These are phyloP conservation scores for Vachellia pachyceras DNA, from an alignment of 306 rosid species.

Conservation along the genomic window DNA sequence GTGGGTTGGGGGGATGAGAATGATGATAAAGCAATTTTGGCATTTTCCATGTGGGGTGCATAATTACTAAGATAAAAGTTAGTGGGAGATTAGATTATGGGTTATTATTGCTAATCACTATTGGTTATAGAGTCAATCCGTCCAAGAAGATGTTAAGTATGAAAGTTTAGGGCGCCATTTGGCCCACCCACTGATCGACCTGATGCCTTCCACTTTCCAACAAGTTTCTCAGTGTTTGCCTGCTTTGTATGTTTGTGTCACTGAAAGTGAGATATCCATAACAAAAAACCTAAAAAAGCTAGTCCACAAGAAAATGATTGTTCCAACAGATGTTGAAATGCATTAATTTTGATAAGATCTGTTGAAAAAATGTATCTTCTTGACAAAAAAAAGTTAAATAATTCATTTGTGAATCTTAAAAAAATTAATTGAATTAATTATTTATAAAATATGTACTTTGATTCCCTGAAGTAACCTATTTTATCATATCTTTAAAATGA, in stretches of 20 bases:
- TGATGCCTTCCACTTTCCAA: not conserved
- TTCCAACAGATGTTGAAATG: too few relatives aligned
- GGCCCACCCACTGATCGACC: not conserved
- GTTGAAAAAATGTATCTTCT: too few relatives aligned
- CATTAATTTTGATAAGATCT: too few relatives aligned
- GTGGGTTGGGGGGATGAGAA: not conserved
- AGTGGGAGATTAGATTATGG: slow-evolving; percentile 10
- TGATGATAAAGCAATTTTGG: not conserved
- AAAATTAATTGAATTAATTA: not conserved
- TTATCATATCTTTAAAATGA: too few relatives aligned
- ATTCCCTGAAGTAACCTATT: too few relatives aligned
- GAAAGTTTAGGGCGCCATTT: slow-evolving; percentile 1
- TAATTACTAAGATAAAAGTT: not conserved
- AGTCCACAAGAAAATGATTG: not conserved
- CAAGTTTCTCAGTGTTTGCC: not conserved
- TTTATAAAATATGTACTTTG: too few relatives aligned
- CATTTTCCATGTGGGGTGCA: not conserved
- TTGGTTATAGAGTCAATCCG: not conserved
- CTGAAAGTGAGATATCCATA: not conserved
- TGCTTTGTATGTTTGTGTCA: not conserved
- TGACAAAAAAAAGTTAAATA: too few relatives aligned
- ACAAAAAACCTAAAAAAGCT: not conserved
- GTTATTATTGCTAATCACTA: not conserved
- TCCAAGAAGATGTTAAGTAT: not conserved
- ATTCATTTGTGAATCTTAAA: too few relatives aligned